Conservation (phyloP, 371 early-diverging fungal species). For the Actinomortierella ambigua region DNA sequence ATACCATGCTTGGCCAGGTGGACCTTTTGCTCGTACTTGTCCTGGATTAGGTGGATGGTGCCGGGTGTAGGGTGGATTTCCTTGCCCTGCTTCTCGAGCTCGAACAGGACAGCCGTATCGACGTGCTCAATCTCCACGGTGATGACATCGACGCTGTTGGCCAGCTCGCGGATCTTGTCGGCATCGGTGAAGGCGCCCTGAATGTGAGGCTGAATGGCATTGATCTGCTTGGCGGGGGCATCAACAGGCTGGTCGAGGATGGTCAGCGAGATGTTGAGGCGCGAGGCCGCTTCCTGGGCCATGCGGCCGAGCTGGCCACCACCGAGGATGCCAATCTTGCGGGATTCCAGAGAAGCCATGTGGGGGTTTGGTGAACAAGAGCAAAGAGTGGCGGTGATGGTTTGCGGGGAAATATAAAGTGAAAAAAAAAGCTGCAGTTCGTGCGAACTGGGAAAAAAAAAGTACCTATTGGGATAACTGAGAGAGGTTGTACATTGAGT, state of each 20-base stretch:
- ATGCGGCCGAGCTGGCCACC: conserved; percentile 97
- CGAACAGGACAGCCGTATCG: conserved; percentile 75
- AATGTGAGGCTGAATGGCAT: conserved; percentile 70
- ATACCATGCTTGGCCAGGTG: conserved; percentile 66
- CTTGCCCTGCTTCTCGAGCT: conserved; percentile 54
- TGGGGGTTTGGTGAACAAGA: not conserved
- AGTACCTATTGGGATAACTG: no score
- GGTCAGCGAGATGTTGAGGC: conserved; percentile 81
- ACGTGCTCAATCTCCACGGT: conserved; percentile 98
- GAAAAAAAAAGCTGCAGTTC: no score
- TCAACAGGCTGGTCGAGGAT: conserved; percentile 79
- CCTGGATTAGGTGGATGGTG: conserved; percentile 90
- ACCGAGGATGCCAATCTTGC: conserved; percentile 72
- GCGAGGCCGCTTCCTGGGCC: conserved; percentile 93
- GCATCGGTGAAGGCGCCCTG: conserved; percentile 83
- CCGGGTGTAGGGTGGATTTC: conserved; percentile 78
- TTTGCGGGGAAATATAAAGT: no score
- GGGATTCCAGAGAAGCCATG: conserved; percentile 51
- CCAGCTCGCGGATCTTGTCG: conserved; percentile 74
- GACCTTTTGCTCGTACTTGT: conserved; percentile 92
- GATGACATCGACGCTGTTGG: conserved; percentile 75
- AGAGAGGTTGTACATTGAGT: no score
- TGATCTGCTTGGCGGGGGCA: conserved; percentile 90
- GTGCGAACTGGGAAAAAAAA: no score
- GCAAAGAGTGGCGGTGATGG: not conserved